phyloP scores from a whole-genome alignment of 2,329 filamentous ascomycete species.

The Alternaria arbusti region DNA sequence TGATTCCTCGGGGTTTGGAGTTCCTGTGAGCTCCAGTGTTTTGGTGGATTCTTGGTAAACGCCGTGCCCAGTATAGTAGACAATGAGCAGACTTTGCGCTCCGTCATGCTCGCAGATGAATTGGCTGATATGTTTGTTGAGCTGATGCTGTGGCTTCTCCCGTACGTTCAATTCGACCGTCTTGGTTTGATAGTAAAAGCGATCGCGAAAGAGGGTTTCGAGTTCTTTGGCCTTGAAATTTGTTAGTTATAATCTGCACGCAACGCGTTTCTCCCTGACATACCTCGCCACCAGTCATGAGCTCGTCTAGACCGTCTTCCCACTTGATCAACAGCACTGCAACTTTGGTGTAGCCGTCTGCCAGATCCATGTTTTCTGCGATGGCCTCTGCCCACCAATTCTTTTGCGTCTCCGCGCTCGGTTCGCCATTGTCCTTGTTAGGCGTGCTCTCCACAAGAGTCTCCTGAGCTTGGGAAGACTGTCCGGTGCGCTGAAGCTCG shows the following conservation, averaged over 20 bases:
- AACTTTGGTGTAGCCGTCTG: conserved; percentile 43
- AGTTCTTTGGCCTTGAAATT: conserved; percentile 37
- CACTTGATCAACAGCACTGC: conserved; percentile 48
- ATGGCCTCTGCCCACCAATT: conserved; percentile 41
- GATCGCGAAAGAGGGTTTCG: conserved; percentile 31
- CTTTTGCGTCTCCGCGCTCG: conserved; percentile 21
- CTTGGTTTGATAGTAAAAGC: conserved; percentile 39
- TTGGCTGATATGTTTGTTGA: conserved; percentile 31
- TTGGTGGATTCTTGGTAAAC: conserved; percentile 29
- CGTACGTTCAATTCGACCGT: conserved; percentile 42
- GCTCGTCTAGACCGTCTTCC: conserved; percentile 43
- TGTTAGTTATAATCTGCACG: too few species aligned
- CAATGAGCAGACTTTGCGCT: conserved; percentile 42
- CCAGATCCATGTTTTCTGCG: conserved; percentile 34
- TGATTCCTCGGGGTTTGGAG: conserved; percentile 12
- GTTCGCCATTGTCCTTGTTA: background rate
- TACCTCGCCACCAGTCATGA: conserved; percentile 41
- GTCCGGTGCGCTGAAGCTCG: conserved; percentile 3
- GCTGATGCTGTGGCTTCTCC: conserved; percentile 43
- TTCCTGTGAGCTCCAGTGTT: conserved; percentile 36
- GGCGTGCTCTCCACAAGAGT: background rate
- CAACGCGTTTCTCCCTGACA: background rate
- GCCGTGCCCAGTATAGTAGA: conserved; percentile 52
- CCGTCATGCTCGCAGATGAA: conserved; percentile 42
- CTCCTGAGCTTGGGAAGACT: background rate